phyloP scores from a whole-genome alignment of 106 monocot species.

The Agapanthus africanus region DNA sequence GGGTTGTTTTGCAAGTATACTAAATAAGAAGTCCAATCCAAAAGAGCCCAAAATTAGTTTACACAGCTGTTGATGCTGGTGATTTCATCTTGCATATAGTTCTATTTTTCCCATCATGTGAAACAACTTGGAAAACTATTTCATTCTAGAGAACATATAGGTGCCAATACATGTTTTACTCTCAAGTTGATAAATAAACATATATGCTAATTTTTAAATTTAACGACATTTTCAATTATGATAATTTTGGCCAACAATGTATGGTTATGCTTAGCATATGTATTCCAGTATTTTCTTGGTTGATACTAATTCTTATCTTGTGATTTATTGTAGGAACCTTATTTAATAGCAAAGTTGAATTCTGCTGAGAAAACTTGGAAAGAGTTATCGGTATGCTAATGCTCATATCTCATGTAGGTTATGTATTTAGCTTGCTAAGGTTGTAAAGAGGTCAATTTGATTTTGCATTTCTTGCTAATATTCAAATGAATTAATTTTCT shows the following conservation, averaged over 20 bases:
- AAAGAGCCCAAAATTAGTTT: too few relatives aligned
- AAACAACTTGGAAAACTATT: background rate
- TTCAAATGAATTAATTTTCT: background rate
- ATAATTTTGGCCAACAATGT: background rate
- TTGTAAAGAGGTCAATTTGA: background rate
- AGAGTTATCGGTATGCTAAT: constrained; percentile 79
- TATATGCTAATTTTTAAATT: background rate
- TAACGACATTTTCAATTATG: background rate
- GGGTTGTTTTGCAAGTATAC: too few relatives aligned
- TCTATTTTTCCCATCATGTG: background rate
- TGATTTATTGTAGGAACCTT: constrained; percentile 55
- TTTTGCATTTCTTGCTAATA: background rate
- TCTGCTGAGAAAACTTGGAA: constrained; percentile 97
- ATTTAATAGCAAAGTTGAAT: constrained; percentile 78
- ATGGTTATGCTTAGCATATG: background rate
- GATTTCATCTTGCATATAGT: too few relatives aligned
- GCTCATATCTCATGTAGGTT: constrained; percentile 3
- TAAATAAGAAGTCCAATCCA: too few relatives aligned
- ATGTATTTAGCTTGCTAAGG: background rate
- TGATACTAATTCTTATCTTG: background rate
- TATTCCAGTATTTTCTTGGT: background rate
- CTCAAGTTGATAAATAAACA: background rate
- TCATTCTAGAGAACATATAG: too few relatives aligned
- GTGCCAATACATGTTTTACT: too few relatives aligned
- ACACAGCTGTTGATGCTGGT: too few relatives aligned